Evolutionary conservation across 176 grass and related monocot species (phyloP).

Genomic region (Ampelocalamus luodianensis): DNA sequence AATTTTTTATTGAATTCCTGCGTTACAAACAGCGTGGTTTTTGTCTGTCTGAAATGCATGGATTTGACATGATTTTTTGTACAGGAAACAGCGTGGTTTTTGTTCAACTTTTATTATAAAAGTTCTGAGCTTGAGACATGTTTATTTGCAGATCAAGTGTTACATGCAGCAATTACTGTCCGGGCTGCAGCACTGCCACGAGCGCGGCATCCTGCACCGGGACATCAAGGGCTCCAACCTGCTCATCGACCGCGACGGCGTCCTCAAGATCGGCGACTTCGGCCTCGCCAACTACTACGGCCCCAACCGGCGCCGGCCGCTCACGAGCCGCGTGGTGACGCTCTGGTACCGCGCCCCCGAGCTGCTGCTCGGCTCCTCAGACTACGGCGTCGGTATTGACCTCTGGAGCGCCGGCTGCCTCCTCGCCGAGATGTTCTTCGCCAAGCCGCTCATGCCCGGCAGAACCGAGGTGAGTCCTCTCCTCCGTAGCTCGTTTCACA

Average conservation of each 20-base stretch:
- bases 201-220: slow-evolving; percentile 58
- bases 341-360: slow-evolving; percentile 61
- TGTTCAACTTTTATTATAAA: background rate
- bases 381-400: slow-evolving; percentile 59
- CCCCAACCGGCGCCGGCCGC: slow-evolving; percentile 37
- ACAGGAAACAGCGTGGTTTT: background rate
- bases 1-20: too few relatives aligned
- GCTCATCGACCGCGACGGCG: slow-evolving; percentile 51
- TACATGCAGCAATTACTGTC: slow-evolving; percentile 61
- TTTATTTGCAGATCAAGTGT: slow-evolving; percentile 39
- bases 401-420: slow-evolving; percentile 66
- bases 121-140: background rate
- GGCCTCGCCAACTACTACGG: slow-evolving; percentile 61
- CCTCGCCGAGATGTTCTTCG: slow-evolving; percentile 59
- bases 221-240: slow-evolving; percentile 72
- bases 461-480: background rate
- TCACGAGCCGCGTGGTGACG: slow-evolving; percentile 60
- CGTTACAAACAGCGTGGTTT: too few relatives aligned
- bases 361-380: slow-evolving; percentile 48
- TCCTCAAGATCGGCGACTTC: slow-evolving; percentile 64
- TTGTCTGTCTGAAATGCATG: too few relatives aligned
- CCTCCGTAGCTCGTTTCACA: too few relatives aligned
- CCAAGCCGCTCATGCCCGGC: slow-evolving; percentile 45
- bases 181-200: slow-evolving; percentile 66
- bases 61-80: background rate